phyloP scores from a whole-genome alignment of 1,284 basidiomycete genomes.

The Moniliella sp. region DNA sequence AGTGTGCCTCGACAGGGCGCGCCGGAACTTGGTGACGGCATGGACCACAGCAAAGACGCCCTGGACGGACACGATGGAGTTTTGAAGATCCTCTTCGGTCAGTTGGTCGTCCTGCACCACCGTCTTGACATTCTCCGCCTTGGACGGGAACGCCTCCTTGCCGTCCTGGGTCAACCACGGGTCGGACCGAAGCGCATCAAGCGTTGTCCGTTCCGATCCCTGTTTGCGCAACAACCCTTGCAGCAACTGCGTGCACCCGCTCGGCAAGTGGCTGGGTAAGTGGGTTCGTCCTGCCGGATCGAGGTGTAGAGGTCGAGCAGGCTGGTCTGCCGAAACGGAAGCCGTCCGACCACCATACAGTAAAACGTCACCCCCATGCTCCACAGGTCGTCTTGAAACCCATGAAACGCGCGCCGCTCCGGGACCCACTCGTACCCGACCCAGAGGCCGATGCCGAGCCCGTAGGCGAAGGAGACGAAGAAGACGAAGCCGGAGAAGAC shows the following conservation, averaged over 20 bases:
- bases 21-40: constrained; percentile 28
- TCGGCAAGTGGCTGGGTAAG: constrained; percentile 14
- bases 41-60: constrained; percentile 29
- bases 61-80: constrained; percentile 23
- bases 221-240: constrained; percentile 19
- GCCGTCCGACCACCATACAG: constrained; percentile 39
- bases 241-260: constrained; percentile 11
- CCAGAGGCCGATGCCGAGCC: background rate
- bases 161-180: constrained; percentile 17
- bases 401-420: constrained; percentile 32
- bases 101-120: constrained; percentile 22
- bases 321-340: constrained; percentile 39
- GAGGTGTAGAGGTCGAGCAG: constrained; percentile 39
- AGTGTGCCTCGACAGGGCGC: constrained; percentile 1
- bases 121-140: constrained; percentile 12
- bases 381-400: constrained; percentile 41
- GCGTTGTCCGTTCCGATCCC: constrained; percentile 15
- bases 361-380: constrained; percentile 41
- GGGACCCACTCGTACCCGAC: too few species aligned
- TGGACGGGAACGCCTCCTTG: constrained; percentile 7
- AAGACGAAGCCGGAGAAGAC: background rate
- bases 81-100: constrained; percentile 28
- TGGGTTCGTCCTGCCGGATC: constrained; percentile 35
- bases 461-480: background rate
- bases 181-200: constrained; percentile 14